Percentiles rank a stretch among this genome's conserved stretches.
These are phyloP conservation scores for Singerocomus inundabilis DNA, from an alignment of 1,284 basidiomycete genomes.

Conservation along the genomic window DNA sequence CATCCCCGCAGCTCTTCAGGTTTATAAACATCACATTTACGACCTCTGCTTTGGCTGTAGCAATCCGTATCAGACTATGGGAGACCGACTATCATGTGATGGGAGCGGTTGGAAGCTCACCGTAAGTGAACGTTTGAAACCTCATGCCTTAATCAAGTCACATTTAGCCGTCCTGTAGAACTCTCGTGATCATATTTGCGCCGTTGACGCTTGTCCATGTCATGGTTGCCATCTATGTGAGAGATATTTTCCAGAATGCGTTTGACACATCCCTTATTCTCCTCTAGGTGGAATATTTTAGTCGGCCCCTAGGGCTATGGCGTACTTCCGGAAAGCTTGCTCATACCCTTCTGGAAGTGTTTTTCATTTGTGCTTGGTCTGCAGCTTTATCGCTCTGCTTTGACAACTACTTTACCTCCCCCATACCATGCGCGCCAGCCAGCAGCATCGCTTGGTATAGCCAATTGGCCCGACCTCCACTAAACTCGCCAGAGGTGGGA, in stretches of 20 bases:
- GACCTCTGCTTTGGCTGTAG: slow-evolving; percentile 75
- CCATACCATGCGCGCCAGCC: slow-evolving; percentile 68
- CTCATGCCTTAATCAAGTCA: slow-evolving; percentile 8
- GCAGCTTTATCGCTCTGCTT: slow-evolving; percentile 85
- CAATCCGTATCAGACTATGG: slow-evolving; percentile 66
- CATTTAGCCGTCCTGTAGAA: slow-evolving; percentile 43
- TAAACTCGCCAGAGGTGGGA: slow-evolving; percentile 40
- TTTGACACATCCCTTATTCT: slow-evolving; percentile 11
- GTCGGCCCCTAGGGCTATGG: slow-evolving; percentile 88
- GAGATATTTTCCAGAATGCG: slow-evolving; percentile 26
- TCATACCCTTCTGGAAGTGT: slow-evolving; percentile 77
- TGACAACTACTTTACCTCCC: slow-evolving; percentile 89
- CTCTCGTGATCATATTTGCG: slow-evolving; percentile 84
- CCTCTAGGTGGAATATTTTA: slow-evolving; percentile 83
- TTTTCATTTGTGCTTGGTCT: slow-evolving; percentile 91
- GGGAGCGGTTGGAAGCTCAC: slow-evolving; percentile 79
- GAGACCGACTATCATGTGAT: slow-evolving; percentile 53
- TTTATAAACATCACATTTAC: slow-evolving; percentile 84
- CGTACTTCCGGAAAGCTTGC: slow-evolving; percentile 78
- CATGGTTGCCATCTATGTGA: slow-evolving; percentile 77
- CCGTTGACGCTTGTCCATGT: slow-evolving; percentile 85
- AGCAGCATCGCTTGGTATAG: slow-evolving; percentile 70
- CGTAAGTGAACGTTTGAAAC: slow-evolving; percentile 47
- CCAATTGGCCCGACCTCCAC: slow-evolving; percentile 48
- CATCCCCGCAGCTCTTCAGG: slow-evolving; percentile 67